phyloP scores from a whole-genome alignment of 192 early-diverging fungal species.

The Linnemannia zychae region DNA sequence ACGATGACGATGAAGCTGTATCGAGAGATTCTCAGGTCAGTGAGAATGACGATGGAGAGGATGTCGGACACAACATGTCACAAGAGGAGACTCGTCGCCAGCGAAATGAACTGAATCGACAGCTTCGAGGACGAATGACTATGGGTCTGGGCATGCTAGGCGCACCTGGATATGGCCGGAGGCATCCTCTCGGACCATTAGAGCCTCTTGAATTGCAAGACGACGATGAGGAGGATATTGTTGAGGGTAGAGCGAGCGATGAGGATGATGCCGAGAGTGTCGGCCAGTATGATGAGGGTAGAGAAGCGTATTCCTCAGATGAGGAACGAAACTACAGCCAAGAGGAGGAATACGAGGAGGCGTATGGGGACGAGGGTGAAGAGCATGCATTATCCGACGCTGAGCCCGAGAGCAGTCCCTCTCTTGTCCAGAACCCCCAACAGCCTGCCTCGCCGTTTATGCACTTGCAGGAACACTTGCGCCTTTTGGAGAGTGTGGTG shows the following conservation, averaged over 20 bases:
- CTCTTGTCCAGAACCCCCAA: neutral
- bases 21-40: neutral
- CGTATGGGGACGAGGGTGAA: neutral
- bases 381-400: neutral
- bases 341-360: neutral
- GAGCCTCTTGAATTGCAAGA: neutral
- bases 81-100: slow-evolving; percentile 5
- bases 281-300: neutral
- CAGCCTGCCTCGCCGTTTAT: neutral
- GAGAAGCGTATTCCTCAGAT: neutral
- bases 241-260: neutral
- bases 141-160: neutral
- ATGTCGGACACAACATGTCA: neutral
- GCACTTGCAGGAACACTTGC: slow-evolving; percentile 3
- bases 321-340: neutral
- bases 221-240: neutral
- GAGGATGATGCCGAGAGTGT: neutral
- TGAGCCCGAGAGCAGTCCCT: neutral
- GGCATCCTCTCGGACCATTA: neutral
- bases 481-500: neutral
- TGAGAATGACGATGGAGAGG: neutral
- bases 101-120: slow-evolving; percentile 5
- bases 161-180: neutral
- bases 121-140: slow-evolving; percentile 9
- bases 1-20: slow-evolving; percentile 17